A percentile compares a stretch with the other conserved stretches of the same genome.
Evolutionary conservation across 495 filamentous ascomycete species (phyloP).

Genomic region (Penicillium bialowiezense): DNA sequence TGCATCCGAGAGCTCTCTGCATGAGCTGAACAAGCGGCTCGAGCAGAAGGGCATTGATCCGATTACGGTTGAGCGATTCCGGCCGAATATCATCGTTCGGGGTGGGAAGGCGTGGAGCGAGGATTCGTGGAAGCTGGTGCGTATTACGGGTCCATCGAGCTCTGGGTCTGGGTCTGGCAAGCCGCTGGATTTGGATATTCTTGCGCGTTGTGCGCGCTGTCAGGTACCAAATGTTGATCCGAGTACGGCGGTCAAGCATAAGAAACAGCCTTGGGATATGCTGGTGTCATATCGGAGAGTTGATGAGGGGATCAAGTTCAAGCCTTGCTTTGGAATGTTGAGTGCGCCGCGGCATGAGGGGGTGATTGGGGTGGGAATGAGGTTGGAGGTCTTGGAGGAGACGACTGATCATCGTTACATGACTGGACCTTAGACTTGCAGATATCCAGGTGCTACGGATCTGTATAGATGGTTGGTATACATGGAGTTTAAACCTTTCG

Average conservation of each 20-base stretch:
- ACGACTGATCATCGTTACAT: slow-evolving; percentile 60
- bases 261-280: slow-evolving; percentile 71
- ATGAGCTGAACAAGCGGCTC: slow-evolving; percentile 36
- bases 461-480: too few species aligned
- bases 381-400: slow-evolving; percentile 51
- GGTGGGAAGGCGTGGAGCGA: slow-evolving; percentile 66
- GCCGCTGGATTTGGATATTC: slow-evolving; percentile 53
- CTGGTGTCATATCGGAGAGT: slow-evolving; percentile 68
- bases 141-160: slow-evolving; percentile 43
- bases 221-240: slow-evolving; percentile 84
- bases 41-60: slow-evolving; percentile 17
- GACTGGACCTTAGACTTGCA: slow-evolving; percentile 33
- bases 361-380: slow-evolving; percentile 51
- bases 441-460: too few species aligned
- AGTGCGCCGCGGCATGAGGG: slow-evolving; percentile 59
- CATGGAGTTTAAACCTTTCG: too few species aligned
- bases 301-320: slow-evolving; percentile 67
- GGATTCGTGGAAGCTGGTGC: slow-evolving; percentile 76
- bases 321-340: slow-evolving; percentile 84
- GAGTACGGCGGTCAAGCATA: slow-evolving; percentile 65
- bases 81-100: slow-evolving; percentile 77
- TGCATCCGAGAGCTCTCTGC: slow-evolving; percentile 50
- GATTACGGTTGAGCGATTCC: slow-evolving; percentile 61
- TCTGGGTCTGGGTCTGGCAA: background rate
- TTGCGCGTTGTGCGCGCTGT: slow-evolving; percentile 73